These are phyloP conservation scores for Cytospora schulzeri DNA, from an alignment of 2,329 filamentous ascomycete species.

Conservation along the genomic window DNA sequence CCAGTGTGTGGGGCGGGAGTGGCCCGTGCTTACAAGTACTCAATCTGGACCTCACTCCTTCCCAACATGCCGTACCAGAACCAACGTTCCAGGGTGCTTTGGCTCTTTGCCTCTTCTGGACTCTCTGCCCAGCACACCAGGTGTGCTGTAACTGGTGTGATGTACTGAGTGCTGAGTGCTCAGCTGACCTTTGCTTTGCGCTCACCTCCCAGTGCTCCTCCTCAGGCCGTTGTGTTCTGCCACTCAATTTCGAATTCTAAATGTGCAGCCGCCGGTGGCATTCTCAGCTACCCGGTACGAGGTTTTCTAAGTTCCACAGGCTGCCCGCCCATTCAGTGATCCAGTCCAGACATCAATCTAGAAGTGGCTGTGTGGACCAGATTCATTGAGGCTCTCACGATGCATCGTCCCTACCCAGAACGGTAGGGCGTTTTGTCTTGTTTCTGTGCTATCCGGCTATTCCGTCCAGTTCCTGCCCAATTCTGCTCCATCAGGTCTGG, in stretches of 20 bases:
- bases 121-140: too few relatives aligned
- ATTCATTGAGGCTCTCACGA: neutral
- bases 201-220: neutral
- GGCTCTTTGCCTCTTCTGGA: constrained; percentile 8
- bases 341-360: neutral
- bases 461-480: neutral
- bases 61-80: neutral
- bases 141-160: too few relatives aligned
- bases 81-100: neutral
- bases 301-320: neutral
- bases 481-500: neutral
- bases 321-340: neutral
- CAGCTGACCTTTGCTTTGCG: neutral
- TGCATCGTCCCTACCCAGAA: neutral
- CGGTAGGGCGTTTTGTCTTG: neutral
- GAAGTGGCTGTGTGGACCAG: neutral
- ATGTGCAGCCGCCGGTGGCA: neutral
- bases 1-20: too few relatives aligned
- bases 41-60: constrained; percentile 16
- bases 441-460: neutral
- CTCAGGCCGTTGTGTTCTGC: too few relatives aligned
- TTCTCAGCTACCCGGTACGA: neutral
- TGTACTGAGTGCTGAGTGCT: neutral
- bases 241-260: neutral
- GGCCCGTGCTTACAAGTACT: neutral